A percentile compares a stretch with the other conserved stretches of the same genome.
Evolutionary conservation across 164 flowering plant species (phyloP).

Genomic region (Nymphaea thermarum): DNA sequence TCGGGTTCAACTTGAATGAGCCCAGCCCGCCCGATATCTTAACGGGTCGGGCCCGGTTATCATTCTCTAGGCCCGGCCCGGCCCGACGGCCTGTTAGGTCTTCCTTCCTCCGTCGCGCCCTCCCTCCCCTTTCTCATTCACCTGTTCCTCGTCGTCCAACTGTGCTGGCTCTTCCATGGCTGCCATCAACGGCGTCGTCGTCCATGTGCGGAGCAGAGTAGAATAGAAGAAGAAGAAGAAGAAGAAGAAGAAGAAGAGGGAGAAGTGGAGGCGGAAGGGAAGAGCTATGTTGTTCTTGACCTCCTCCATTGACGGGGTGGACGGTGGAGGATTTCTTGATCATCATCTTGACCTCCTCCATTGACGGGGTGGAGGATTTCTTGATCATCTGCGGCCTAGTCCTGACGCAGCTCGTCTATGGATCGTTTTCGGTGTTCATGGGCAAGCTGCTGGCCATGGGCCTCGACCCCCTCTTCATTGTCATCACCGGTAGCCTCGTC

Average conservation of each 20-base stretch:
- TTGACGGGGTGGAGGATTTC: slow-evolving; percentile 9
- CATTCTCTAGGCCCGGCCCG: too few relatives aligned
- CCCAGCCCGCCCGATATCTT: too few relatives aligned
- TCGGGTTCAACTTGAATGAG: too few relatives aligned
- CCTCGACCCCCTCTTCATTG: slow-evolving; percentile 14
- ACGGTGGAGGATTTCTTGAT: slow-evolving; percentile 11
- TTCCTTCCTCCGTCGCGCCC: too few relatives aligned
- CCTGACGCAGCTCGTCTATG: slow-evolving; percentile 9
- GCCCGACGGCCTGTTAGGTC: too few relatives aligned
- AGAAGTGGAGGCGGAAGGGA: neutral
- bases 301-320: slow-evolving; percentile 4
- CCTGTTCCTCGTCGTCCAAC: too few relatives aligned
- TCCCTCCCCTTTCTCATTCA: too few relatives aligned
- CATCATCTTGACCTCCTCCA: too few relatives aligned
- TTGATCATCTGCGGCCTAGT: slow-evolving; percentile 7
- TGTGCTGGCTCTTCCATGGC: too few relatives aligned
- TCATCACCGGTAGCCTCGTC: slow-evolving; percentile 12
- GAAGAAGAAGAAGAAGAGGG: too few relatives aligned
- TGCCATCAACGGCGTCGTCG: too few relatives aligned
- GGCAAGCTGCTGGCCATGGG: slow-evolving; percentile 14
- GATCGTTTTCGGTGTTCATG: slow-evolving; percentile 9
- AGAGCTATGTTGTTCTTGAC: neutral
- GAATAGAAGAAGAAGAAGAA: neutral
- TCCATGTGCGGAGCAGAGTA: neutral
- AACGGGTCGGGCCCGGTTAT: too few relatives aligned